These are phyloP conservation scores for Tolypocladium sp. DNA, from an alignment of 2,329 filamentous ascomycete species.

Conservation along the genomic window DNA sequence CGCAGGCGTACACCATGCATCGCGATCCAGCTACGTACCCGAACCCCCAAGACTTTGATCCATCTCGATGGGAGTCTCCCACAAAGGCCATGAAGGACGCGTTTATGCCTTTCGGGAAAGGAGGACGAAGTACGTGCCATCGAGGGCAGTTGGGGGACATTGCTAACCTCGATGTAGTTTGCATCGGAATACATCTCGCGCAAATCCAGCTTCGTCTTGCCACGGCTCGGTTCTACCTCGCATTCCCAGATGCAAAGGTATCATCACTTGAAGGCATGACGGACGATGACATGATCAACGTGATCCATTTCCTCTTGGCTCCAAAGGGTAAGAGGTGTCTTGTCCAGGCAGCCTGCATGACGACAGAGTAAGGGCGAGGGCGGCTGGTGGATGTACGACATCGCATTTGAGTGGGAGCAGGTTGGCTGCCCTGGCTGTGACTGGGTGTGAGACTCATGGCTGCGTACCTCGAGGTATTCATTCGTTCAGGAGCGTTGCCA, in stretches of 20 bases:
- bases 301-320: constrained; percentile 18
- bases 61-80: constrained; percentile 25
- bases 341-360: not conserved
- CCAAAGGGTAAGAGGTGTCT: constrained; percentile 19
- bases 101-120: constrained; percentile 42
- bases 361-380: not conserved
- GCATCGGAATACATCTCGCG: constrained; percentile 49
- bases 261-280: constrained; percentile 20
- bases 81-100: constrained; percentile 32
- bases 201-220: constrained; percentile 43
- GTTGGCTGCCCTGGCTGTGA: not conserved
- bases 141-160: not conserved
- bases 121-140: constrained; percentile 26
- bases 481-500: no score
- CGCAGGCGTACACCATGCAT: constrained; percentile 37
- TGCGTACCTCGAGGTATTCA: no score
- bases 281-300: constrained; percentile 22
- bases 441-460: no score
- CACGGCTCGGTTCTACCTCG: constrained; percentile 38
- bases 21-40: constrained; percentile 26
- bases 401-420: not conserved
- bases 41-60: constrained; percentile 12
- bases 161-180: constrained; percentile 18
- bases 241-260: constrained; percentile 24
- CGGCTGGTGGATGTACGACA: not conserved